These are phyloP conservation scores for Ophiostoma australiae DNA, from an alignment of 2,329 filamentous ascomycete genomes.

Conservation along the genomic window DNA sequence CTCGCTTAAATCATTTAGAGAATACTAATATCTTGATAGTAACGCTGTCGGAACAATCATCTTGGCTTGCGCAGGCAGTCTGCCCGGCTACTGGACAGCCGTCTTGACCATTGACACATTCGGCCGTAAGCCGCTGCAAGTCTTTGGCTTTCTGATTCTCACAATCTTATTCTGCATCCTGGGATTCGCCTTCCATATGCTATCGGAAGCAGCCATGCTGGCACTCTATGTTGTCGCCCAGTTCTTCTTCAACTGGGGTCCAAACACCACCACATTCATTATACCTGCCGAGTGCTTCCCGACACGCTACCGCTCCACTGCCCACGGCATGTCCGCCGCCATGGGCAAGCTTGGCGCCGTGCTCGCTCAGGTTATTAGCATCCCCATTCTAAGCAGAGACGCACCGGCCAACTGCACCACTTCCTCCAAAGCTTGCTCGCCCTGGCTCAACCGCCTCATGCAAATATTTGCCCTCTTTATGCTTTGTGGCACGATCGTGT, in stretches of 20 bases:
- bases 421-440: constrained; percentile 39
- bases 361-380: constrained; percentile 60
- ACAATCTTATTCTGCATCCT: constrained; percentile 59
- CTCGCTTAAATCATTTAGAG: neutral
- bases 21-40: constrained; percentile 22
- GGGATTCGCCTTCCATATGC: constrained; percentile 53
- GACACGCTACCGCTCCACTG: constrained; percentile 57
- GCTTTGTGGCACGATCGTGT: constrained; percentile 64
- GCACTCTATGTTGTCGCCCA: constrained; percentile 60
- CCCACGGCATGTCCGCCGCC: constrained; percentile 62
- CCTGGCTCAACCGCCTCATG: constrained; percentile 68
- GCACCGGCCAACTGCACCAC: constrained; percentile 46
- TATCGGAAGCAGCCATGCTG: constrained; percentile 48
- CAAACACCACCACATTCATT: constrained; percentile 63
- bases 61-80: constrained; percentile 67
- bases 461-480: constrained; percentile 77
- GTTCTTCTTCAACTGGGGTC: constrained; percentile 63
- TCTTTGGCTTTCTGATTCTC: constrained; percentile 56
- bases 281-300: constrained; percentile 62
- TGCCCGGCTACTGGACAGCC: constrained; percentile 76
- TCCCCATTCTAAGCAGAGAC: constrained; percentile 57
- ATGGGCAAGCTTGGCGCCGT: constrained; percentile 65
- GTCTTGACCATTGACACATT: constrained; percentile 68
- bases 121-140: constrained; percentile 71
- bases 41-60: constrained; percentile 73